Base-by-base conservation (phyloP, 2,329 filamentous ascomycete species). In the Byssoonygena ceratinophila region DNA sequence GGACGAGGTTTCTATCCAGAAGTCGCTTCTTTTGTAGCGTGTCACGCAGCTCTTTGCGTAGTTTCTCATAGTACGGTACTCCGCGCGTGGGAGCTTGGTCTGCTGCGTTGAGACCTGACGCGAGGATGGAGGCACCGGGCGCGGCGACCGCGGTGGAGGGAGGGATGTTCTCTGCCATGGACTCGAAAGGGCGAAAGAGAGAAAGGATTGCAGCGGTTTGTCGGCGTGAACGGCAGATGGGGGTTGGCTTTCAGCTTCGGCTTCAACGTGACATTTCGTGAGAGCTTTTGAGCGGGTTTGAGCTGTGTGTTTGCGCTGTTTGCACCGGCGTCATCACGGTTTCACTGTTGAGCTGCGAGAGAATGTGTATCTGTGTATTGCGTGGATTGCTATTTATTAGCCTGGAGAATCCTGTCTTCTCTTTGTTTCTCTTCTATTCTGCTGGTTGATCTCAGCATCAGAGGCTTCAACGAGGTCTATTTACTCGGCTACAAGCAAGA, bases 11-110 rank as follows among this genome's bases (percentile, higher is more conserved):
- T 59, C 76, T 78, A 60, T 85, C 82, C 49, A 86, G 74, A 16
- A 76, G 60, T 25, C 80, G 75, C 64, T 84, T 84, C 69, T 81
- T 82, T 48, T 80, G 73, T 7, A 89, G 69, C 1, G 83, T 80
- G 52, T 83, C 78, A 57, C 83, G 78, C 2, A 88, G 73, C 53
- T 84, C 81, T 54, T 78, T 75, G 54, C 84, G 77, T 45, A 85
- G 75, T 63, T 83, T 82, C 66, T 88, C 84, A 67, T 88, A 88
- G 69, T 84, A 87, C 16, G 83, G 82, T 48, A 75, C 60, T 23
- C 73, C 73, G 54, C 73, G 71, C 56, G 71, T 57, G 12, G 58
- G 55, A 41, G 62, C 60, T 52, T 62, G 61, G 6, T 66, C 61
- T 44, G 47, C 45, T 16, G 37, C 20, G 43, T 32, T 40, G 7